Evolutionary conservation across 208 protist species (phyloP), one percentile per base, ranked within the genome.

Genomic region (Crithidia expoeki): DNA sequence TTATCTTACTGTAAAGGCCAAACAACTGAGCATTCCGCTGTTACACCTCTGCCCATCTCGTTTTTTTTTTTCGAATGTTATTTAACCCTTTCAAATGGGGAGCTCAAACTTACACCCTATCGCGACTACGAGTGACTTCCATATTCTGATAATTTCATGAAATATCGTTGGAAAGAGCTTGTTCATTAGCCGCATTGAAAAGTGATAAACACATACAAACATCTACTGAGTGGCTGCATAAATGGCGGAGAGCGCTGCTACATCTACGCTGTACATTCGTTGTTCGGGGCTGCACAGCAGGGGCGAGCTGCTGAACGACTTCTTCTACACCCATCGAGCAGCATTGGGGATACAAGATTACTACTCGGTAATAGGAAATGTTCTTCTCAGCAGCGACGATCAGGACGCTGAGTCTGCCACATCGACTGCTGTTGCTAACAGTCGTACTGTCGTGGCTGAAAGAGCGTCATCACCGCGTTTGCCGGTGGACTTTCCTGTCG

Each of bases 221-320:
- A 32, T 16, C 10, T 4, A 56, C 12, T 6, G 10, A 34, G 14
- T 10, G 6, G 17, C 28, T 1, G 17, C 4, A 7, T n/a, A 32
- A 49, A 70, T 75, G 69, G 52, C 36, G 44, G 49, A 44, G 14
- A 34, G 38, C 5, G 7, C 50, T 17, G 1, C 52, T 30, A 4
- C 23, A 23, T 16, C 62, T 21, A 94, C 91, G 17, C 57, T 96
- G 52, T 96, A 81, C 75, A 83, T 96, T 47, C 81, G 78, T 52
- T 93, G 84, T 72, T 32, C 63, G 0, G n/a, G 69, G 16, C 55
- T 96, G 9, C 76, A 79, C 68, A 89, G 68, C 33, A 76, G 88
- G 16, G 82, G 88, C 17, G 88, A 93, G 19, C 64, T 96, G 7
- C 71, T 96, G 19, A 90, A 96, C 76, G 76, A 69, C 25, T 94